Base-by-base conservation (phyloP, 768 basidiomycete genomes). In the Phlebiopsis flavidoalba region DNA sequence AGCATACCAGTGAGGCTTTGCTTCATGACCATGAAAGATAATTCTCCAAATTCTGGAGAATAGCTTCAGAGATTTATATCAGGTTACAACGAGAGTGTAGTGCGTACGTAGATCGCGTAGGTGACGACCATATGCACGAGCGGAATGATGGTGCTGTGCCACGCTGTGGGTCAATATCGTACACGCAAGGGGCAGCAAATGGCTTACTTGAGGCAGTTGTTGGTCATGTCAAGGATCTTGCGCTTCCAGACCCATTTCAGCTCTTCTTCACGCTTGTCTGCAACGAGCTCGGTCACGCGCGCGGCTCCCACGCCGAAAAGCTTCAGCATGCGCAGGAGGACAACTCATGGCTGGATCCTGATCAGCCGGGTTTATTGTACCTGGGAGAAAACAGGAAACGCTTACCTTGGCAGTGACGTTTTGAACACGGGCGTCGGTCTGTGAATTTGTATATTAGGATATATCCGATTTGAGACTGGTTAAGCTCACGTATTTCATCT, bases 81-180 rank as follows among this genome's bases (percentile, higher is more conserved):
- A 2, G 6, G 5, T 1, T 6, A 21, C 31, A 5, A 48, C 45
- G 35, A 5, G 15, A 5, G 3, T 36, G 4, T n/a, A 19, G 19
- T 12, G 43, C 82, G 57, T 72, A 86, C 78, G 61, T 85, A 89
- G 7, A 82, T 76, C 1, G 79, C 75, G 65, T 83, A 90, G 1
- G 87, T 85, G 15, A 81, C 77, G 46, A 86, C 66, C 88, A 90
- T 91, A 33, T 82, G 84, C 0, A 82, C 40, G 8, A 89, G 69
- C 0, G 89, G 89, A 48, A 89, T 79, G 40, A 82, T 59, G 62
- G 77, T 83, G 66, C 85, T 89, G 57, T 1, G 36, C 5, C n/a
- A 17, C 7, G 1, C 15, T 17, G 36, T 53, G 48, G n/a, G 43
- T 35, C 24, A 15, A 54, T 53, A 33, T 53, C 10, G 58, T 58